Evolutionary conservation across 768 basidiomycete species (phyloP).

Genomic region (Artomyces pyxidatus): DNA sequence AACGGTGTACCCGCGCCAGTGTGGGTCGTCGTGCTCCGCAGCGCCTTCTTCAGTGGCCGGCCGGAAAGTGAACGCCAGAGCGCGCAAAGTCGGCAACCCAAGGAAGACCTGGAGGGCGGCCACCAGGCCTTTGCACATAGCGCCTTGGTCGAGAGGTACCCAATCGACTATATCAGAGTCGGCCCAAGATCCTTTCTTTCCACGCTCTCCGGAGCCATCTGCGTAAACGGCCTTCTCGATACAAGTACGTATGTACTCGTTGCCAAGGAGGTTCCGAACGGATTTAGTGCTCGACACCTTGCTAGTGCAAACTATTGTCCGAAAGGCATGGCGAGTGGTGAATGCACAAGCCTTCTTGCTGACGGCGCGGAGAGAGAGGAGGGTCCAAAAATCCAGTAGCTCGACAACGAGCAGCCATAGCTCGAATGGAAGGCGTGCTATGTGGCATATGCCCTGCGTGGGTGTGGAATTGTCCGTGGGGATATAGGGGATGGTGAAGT

Average conservation of each 20-base stretch:
- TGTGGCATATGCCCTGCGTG: no score
- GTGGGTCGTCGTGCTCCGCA: not conserved
- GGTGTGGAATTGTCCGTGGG: no score
- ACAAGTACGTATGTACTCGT: not conserved
- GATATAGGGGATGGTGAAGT: no score
- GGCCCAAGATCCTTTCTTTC: no score
- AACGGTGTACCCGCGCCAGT: no score
- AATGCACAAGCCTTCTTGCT: not conserved
- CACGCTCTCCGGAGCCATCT: not conserved
- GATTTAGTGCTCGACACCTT: no score
- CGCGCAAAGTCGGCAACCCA: not conserved
- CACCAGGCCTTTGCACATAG: not conserved
- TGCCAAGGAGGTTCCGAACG: no score
- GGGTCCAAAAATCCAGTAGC: not conserved
- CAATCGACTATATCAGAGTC: no score
- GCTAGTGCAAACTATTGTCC: not conserved
- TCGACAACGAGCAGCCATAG: no score
- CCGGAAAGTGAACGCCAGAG: not conserved
- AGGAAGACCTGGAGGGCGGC: not conserved
- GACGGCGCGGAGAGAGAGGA: not conserved
- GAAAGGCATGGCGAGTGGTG: not conserved
- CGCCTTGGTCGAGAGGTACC: no score
- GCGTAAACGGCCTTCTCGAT: not conserved
- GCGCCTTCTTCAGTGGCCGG: not conserved
- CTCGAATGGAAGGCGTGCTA: no score